Conservation (phyloP, 345 rosid species). For the Abelmoschus esculentus region DNA sequence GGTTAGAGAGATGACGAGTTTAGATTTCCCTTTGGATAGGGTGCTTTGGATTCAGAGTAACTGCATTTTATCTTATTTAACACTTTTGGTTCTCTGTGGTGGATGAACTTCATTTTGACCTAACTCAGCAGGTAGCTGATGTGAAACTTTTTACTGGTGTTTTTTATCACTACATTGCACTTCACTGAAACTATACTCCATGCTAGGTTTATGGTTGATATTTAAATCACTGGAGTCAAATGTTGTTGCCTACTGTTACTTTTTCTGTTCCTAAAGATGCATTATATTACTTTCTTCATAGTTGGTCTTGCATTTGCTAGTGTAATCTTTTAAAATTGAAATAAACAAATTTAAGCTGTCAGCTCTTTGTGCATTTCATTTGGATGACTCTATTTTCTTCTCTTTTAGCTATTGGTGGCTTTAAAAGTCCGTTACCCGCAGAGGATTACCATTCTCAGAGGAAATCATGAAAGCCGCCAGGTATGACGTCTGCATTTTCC, state of each 20-base stretch:
- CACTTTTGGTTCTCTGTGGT: not conserved
- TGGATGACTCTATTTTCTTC: not conserved
- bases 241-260: not conserved
- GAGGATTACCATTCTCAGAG: not conserved
- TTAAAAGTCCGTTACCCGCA: not conserved
- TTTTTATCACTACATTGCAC: not conserved
- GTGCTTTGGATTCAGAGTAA: not conserved
- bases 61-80: not conserved
- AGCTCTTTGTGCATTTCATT: not conserved
- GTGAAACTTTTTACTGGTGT: not conserved
- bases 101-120: not conserved
- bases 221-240: not conserved
- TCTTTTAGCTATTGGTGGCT: not conserved
- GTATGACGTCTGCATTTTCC: not conserved
- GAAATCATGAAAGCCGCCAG: not conserved
- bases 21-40: not conserved
- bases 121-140: not conserved
- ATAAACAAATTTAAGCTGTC: not conserved
- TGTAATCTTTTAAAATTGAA: not conserved
- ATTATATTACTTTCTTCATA: not conserved
- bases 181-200: not conserved
- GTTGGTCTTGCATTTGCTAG: not conserved
- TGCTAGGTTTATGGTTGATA: not conserved
- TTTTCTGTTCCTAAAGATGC: conserved; percentile 3
- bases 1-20: not conserved